phyloP scores from a whole-genome alignment of 169 alveolate genomes.

The Eimeria necatrix region DNA sequence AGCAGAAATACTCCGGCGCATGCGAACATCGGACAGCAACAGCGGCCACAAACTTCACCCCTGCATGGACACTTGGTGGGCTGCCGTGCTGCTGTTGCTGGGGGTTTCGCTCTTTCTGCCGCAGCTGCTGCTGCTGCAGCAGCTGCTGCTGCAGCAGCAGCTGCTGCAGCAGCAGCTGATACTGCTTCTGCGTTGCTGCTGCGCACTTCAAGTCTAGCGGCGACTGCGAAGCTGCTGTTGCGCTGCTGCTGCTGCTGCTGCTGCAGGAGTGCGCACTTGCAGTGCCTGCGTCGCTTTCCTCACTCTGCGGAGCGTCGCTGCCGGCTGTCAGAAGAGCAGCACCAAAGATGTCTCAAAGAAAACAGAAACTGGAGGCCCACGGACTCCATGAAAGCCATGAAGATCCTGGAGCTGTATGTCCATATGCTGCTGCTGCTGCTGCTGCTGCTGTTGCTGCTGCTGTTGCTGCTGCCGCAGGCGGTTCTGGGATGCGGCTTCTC shows the following conservation, averaged over 20 bases:
- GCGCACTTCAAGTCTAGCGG: neutral
- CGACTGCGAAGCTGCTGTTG: neutral
- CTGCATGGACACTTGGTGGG: neutral
- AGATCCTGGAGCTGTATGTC: neutral
- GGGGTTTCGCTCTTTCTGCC: neutral
- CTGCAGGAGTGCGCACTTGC: constrained; percentile 20
- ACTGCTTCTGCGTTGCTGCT: too few relatives aligned
- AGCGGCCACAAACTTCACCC: neutral
- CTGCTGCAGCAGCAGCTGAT: too few relatives aligned
- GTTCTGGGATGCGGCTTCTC: neutral
- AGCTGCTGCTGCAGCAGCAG: too few relatives aligned
- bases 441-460: neutral
- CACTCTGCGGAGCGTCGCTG: neutral
- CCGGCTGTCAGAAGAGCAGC: neutral
- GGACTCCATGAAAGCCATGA: neutral
- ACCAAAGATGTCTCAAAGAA: neutral
- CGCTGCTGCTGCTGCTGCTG: neutral
- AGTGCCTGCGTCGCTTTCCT: constrained; percentile 13
- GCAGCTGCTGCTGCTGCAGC: too few relatives aligned
- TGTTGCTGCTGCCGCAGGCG: neutral
- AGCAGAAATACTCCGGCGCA: neutral
- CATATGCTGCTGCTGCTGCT: neutral
- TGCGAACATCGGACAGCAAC: neutral
- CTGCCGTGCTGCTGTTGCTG: neutral
- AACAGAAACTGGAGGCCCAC: neutral